Percentiles rank a stretch among this genome's conserved stretches.
Conservation (phyloP, 208 protist species). For the Leishmania aethiopica region DNA sequence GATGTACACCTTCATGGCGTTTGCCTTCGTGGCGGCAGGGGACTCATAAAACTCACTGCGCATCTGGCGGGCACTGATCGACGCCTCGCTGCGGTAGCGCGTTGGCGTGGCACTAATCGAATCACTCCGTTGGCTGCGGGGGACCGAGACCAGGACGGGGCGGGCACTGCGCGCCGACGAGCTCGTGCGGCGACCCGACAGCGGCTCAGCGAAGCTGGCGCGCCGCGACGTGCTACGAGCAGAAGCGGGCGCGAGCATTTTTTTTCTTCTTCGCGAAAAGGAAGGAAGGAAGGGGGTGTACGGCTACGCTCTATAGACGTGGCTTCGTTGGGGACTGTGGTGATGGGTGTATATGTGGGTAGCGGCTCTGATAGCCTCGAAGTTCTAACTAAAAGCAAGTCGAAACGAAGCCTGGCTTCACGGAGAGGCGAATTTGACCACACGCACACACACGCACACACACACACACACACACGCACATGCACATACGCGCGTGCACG, state of each 20-base stretch:
- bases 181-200: conserved; percentile 17
- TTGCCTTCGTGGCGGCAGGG: conserved; percentile 18
- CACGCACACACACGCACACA: no score
- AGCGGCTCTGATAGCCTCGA: no score
- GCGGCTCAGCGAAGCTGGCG: conserved; percentile 10
- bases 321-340: not conserved
- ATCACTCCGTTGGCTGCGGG: conserved; percentile 24
- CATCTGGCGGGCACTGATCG: conserved; percentile 5
- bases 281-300: not conserved
- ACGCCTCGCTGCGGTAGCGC: conserved; percentile 11
- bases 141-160: not conserved
- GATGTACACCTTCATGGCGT: conserved; percentile 87
- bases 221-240: conserved; percentile 25
- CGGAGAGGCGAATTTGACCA: no score
- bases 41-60: not conserved
- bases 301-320: not conserved
- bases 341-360: no score
- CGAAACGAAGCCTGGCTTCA: no score
- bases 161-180: not conserved
- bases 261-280: not conserved
- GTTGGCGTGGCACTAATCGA: conserved; percentile 28
- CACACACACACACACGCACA: no score
- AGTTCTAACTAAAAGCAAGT: no score
- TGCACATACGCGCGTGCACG: no score
- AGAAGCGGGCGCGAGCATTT: conserved; percentile 11